Evolutionary conservation across 179 eudicot genomes (phyloP).

Genomic region (Silene vulgaris): DNA sequence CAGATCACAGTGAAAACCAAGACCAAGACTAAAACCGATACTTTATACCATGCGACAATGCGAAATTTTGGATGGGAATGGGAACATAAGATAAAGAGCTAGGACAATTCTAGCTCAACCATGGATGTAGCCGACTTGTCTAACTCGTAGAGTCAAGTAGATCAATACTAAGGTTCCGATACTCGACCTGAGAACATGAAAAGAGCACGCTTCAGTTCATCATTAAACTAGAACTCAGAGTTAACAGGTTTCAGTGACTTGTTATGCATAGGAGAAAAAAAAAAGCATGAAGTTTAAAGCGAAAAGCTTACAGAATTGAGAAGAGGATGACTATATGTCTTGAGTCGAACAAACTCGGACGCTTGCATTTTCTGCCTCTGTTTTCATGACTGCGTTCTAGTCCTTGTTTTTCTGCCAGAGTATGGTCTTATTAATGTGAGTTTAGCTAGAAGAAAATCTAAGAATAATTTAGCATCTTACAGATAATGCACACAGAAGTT

Average conservation of each 20-base stretch:
- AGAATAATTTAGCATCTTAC: no score
- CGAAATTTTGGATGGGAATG: background rate
- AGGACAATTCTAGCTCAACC: slow-evolving; percentile 9
- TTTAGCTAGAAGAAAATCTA: no score
- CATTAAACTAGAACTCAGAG: slow-evolving; percentile 4
- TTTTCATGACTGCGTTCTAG: slow-evolving; percentile 42
- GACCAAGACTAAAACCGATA: no score
- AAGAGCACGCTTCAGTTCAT: slow-evolving; percentile 12
- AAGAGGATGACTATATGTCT: slow-evolving; percentile 69
- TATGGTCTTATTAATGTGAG: background rate
- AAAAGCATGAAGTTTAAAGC: background rate
- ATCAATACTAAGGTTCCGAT: slow-evolving; percentile 78
- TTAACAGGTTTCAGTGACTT: background rate
- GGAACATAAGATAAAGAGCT: background rate
- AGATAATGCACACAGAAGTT: no score
- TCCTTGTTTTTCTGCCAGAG: slow-evolving; percentile 36
- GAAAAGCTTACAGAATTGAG: slow-evolving; percentile 73
- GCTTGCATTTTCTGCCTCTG: slow-evolving; percentile 69
- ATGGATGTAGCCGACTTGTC: slow-evolving; percentile 43
- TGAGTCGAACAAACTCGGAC: slow-evolving; percentile 63
- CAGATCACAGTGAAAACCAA: no score
- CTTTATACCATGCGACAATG: background rate
- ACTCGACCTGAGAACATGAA: slow-evolving; percentile 59
- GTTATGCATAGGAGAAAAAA: background rate
- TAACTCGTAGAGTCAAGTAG: slow-evolving; percentile 63